phyloP scores from a whole-genome alignment of 1,139 yeast species.

The Hyphopichia buzzinii region DNA sequence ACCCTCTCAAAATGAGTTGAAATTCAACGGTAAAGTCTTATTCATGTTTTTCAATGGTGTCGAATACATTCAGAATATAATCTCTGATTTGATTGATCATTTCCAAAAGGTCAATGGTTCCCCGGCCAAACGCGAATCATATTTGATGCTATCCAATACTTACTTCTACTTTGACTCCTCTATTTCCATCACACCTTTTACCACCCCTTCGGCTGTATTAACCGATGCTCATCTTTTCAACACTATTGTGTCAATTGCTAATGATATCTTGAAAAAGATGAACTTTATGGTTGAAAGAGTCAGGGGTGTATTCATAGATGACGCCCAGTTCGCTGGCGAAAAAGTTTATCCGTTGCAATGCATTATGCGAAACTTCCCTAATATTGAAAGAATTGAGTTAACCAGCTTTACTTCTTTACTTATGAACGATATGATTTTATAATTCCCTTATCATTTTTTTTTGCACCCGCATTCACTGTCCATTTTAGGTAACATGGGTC shows the following conservation, averaged over 20 bases:
- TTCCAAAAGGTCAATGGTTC: constrained; percentile 14
- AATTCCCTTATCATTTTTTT: too few relatives aligned
- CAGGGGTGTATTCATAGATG: constrained; percentile 35
- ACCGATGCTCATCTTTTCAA: constrained; percentile 17
- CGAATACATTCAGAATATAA: constrained; percentile 29
- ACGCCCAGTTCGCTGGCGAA: constrained; percentile 30
- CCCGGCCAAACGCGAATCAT: not conserved
- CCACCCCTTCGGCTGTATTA: constrained; percentile 5
- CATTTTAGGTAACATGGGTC: too few relatives aligned
- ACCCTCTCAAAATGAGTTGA: not conserved
- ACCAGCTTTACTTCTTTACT: constrained; percentile 18
- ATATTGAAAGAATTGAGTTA: constrained; percentile 32
- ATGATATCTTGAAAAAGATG: constrained; percentile 36
- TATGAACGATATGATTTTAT: constrained; percentile 14
- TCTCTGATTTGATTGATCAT: constrained; percentile 32
- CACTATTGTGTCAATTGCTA: constrained; percentile 31
- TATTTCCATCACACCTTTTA: constrained; percentile 12
- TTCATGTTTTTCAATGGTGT: constrained; percentile 44
- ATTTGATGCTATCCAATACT: constrained; percentile 16
- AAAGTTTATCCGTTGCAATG: constrained; percentile 31
- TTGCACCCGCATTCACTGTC: too few relatives aligned
- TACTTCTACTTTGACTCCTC: constrained; percentile 37
- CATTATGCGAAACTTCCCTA: constrained; percentile 32
- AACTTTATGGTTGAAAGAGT: constrained; percentile 33
- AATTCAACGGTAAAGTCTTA: constrained; percentile 30